These are phyloP conservation scores for Alloascoidea hylecoeti DNA, from an alignment of 805 yeast species.

Conservation along the genomic window DNA sequence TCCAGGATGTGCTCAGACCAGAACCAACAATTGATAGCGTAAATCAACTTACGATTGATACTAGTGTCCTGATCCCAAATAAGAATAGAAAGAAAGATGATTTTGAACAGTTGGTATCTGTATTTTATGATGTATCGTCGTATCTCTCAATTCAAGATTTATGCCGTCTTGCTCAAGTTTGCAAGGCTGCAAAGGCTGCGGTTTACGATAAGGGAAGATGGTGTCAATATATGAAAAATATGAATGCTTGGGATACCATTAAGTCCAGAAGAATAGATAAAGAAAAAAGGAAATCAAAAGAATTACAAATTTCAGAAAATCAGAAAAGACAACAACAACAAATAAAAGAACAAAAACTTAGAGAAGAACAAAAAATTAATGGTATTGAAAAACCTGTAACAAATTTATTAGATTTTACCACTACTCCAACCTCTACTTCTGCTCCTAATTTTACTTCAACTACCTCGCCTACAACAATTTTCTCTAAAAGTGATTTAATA, in stretches of 20 bases:
- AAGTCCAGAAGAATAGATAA: constrained; percentile 5
- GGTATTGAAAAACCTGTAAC: constrained; percentile 1
- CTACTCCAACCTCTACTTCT: neutral
- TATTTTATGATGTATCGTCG: neutral
- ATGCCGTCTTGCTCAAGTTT: constrained; percentile 22
- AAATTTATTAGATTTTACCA: constrained; percentile 1
- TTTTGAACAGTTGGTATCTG: too few species aligned
- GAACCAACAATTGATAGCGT: too few species aligned
- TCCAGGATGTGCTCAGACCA: too few species aligned
- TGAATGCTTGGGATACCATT: constrained; percentile 24
- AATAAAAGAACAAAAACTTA: neutral
- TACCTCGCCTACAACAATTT: constrained; percentile 2
- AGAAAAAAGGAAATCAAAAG: constrained; percentile 1
- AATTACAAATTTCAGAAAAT: neutral
- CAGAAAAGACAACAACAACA: constrained; percentile 1
- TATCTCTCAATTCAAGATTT: constrained; percentile 16
- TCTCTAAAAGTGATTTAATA: constrained; percentile 2
- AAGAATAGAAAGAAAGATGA: too few species aligned
- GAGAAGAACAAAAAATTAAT: neutral
- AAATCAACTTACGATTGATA: too few species aligned
- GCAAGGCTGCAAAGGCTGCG: constrained; percentile 22
- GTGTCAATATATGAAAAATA: constrained; percentile 19
- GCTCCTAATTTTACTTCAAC: too few species aligned
- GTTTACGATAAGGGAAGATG: constrained; percentile 25
- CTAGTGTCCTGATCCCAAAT: too few species aligned